phyloP scores from a whole-genome alignment of 2,329 filamentous ascomycete species.

The Fusarium stilboides region DNA sequence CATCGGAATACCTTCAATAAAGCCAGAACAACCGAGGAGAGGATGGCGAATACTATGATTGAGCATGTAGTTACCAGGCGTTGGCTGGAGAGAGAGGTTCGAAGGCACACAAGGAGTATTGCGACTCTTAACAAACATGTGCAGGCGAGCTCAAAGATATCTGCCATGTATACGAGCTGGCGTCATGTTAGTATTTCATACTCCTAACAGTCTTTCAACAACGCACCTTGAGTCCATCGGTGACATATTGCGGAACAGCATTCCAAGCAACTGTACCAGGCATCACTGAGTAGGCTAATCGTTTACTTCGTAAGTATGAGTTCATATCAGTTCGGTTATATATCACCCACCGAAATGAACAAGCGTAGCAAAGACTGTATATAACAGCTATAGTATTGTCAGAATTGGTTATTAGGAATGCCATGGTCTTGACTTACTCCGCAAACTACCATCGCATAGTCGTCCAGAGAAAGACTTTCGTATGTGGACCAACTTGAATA shows the following conservation, averaged over 20 bases:
- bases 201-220: background rate
- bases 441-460: slow-evolving; percentile 58
- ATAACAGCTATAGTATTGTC: slow-evolving; percentile 44
- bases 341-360: slow-evolving; percentile 28
- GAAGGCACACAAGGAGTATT: slow-evolving; percentile 58
- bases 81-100: slow-evolving; percentile 53
- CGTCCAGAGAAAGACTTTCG: slow-evolving; percentile 55
- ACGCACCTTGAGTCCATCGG: slow-evolving; percentile 37
- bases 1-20: slow-evolving; percentile 62
- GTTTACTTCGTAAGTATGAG: slow-evolving; percentile 8
- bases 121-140: slow-evolving; percentile 59
- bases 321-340: too few species aligned
- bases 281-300: slow-evolving; percentile 25
- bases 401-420: background rate
- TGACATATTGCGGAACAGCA: slow-evolving; percentile 10
- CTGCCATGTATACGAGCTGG: slow-evolving; percentile 51
- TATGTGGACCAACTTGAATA: slow-evolving; percentile 55
- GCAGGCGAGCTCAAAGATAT: slow-evolving; percentile 56
- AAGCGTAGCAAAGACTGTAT: slow-evolving; percentile 36
- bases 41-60: slow-evolving; percentile 53
- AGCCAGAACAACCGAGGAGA: slow-evolving; percentile 56
- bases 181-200: background rate
- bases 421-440: slow-evolving; percentile 46
- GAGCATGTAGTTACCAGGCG: slow-evolving; percentile 55
- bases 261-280: slow-evolving; percentile 15